Conservation (phyloP, 768 basidiomycete species). For the Mrakia frigida region DNA sequence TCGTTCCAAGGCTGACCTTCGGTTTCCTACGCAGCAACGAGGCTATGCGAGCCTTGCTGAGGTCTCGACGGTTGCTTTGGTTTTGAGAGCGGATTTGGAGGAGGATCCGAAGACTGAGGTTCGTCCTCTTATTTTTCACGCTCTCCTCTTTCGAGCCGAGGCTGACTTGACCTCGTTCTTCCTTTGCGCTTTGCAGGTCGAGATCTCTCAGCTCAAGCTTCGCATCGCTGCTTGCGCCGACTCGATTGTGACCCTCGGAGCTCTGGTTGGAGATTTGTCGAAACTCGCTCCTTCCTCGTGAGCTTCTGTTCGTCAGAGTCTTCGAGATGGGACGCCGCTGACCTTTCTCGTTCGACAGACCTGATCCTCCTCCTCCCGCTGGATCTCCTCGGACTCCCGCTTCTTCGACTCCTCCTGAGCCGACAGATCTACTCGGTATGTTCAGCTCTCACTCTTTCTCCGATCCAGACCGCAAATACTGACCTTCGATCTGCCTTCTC, state of each 20-base stretch:
- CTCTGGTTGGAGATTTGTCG: conserved; percentile 38
- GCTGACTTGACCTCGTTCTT: not conserved
- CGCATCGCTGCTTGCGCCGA: conserved; percentile 44
- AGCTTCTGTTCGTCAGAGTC: not conserved
- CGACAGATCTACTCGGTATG: not conserved
- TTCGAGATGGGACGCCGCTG: not conserved
- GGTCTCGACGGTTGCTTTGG: conserved; percentile 30
- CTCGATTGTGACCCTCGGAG: conserved; percentile 38
- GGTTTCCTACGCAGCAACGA: conserved; percentile 30
- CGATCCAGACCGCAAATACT: no score
- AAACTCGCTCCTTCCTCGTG: conserved; percentile 33
- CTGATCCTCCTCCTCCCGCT: not conserved
- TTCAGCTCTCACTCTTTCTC: not conserved
- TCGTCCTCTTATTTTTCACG: not conserved
- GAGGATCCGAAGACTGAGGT: conserved; percentile 35
- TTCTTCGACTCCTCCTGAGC: not conserved
- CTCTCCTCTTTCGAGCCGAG: not conserved
- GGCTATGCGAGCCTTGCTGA: conserved; percentile 39
- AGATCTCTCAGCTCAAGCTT: conserved; percentile 23
- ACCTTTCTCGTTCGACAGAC: not conserved
- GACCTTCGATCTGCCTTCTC: not conserved
- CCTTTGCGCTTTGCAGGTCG: not conserved
- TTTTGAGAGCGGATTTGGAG: conserved; percentile 15
- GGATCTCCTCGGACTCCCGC: conserved; percentile 1
- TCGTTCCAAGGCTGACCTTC: not conserved